phyloP scores from a whole-genome alignment of 768 basidiomycete species.

The Trametopsis cervina region DNA sequence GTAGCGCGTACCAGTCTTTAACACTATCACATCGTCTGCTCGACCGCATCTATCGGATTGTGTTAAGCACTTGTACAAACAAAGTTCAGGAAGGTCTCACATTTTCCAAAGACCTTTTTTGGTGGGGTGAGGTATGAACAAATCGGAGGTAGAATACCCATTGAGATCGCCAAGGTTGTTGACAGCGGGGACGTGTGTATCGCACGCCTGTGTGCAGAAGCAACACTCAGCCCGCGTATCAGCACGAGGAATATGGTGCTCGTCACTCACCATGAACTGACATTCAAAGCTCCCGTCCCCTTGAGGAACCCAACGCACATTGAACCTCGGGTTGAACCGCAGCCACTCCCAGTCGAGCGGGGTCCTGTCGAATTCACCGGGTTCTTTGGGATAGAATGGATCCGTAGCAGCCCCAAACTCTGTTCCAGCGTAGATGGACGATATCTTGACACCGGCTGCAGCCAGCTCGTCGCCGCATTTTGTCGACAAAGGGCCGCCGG shows the following conservation, averaged over 20 bases:
- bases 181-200: slow-evolving; percentile 1
- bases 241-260: slow-evolving; percentile 20
- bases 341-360: slow-evolving; percentile 15
- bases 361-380: neutral
- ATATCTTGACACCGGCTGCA: slow-evolving; percentile 5
- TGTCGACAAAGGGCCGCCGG: slow-evolving; percentile 10
- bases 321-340: slow-evolving; percentile 2
- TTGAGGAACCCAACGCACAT: slow-evolving; percentile 10
- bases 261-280: slow-evolving; percentile 11
- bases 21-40: slow-evolving; percentile 6
- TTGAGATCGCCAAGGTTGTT: slow-evolving; percentile 11
- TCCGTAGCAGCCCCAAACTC: slow-evolving; percentile 9
- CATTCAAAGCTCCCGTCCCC: slow-evolving; percentile 15
- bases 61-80: neutral
- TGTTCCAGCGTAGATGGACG: slow-evolving; percentile 9
- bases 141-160: slow-evolving; percentile 10
- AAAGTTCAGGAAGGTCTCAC: neutral
- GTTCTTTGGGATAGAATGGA: neutral
- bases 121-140: slow-evolving; percentile 9
- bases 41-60: slow-evolving; percentile 1
- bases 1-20: slow-evolving; percentile 2
- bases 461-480: slow-evolving; percentile 7
- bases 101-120: slow-evolving; percentile 10
- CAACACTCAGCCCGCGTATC: neutral
- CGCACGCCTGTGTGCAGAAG: slow-evolving; percentile 1